Conservation (phyloP, 306 rosid genomes). For the Echinosophora koreensis region DNA sequence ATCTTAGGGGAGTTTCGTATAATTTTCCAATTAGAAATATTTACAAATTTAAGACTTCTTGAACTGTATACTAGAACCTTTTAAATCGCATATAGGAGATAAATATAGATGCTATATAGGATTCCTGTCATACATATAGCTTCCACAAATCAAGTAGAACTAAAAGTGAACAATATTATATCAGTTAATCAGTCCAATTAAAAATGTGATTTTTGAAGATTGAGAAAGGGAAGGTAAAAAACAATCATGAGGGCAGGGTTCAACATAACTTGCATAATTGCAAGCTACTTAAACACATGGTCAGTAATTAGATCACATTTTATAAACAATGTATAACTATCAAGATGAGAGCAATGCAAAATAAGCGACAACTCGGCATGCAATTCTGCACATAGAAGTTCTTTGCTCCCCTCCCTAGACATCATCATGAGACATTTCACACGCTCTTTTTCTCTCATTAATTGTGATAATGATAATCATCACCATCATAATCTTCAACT, state of each 20-base stretch:
- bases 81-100: no score
- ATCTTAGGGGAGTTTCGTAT: no score
- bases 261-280: constrained; percentile 41
- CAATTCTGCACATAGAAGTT: constrained; percentile 63
- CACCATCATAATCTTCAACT: constrained; percentile 58
- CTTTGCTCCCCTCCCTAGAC: constrained; percentile 58
- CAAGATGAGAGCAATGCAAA: constrained; percentile 27
- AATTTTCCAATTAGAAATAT: no score
- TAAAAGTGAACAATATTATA: no score
- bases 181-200: no score
- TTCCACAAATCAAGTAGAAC: no score
- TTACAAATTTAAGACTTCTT: no score
- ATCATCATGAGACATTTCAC: constrained; percentile 60
- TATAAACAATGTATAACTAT: no score
- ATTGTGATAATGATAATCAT: constrained; percentile 51
- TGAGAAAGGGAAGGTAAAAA: not conserved
- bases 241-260: constrained; percentile 46
- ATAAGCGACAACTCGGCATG: constrained; percentile 62
- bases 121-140: no score
- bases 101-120: no score
- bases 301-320: constrained; percentile 24
- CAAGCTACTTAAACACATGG: constrained; percentile 38
- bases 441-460: constrained; percentile 48
- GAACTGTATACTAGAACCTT: no score
- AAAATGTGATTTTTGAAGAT: no score